These are phyloP conservation scores for Leccinum subgranulosum DNA, from an alignment of 768 basidiomycete species.

Conservation along the genomic window DNA sequence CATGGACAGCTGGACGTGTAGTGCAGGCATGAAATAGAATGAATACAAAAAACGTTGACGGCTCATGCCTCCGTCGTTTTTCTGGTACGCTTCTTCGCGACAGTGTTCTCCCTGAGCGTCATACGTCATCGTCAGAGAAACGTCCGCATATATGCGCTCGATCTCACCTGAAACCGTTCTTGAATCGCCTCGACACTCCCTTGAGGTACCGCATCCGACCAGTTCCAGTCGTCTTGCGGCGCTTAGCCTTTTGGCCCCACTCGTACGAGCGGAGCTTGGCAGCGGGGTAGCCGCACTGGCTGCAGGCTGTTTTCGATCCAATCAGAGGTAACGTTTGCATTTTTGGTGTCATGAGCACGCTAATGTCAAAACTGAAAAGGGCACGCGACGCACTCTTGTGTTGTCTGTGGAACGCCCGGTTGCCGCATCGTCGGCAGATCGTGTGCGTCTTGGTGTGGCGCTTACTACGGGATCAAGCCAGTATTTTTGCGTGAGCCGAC, in stretches of 20 bases:
- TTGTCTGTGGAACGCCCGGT: constrained; percentile 96
- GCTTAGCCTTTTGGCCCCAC: constrained; percentile 99
- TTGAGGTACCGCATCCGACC: constrained; percentile 95
- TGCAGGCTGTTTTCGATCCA: constrained; percentile 64
- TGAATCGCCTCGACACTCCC: constrained; percentile 91
- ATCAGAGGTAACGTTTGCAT: not conserved
- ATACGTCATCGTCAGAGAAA: not conserved
- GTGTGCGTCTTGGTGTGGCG: constrained; percentile 97
- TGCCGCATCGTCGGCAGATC: constrained; percentile 95
- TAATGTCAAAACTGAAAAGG: not conserved
- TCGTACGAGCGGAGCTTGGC: constrained; percentile 95
- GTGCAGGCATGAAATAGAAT: not conserved
- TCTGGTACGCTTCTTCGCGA: constrained; percentile 81
- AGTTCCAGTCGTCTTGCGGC: constrained; percentile 99
- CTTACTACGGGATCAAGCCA: constrained; percentile 56
- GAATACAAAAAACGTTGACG: not conserved
- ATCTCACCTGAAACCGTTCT: constrained; percentile 90
- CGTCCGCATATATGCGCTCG: not conserved
- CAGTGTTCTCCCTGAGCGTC: constrained; percentile 77
- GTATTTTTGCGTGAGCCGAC: not conserved
- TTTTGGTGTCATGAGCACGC: not conserved
- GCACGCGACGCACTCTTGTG: constrained; percentile 78
- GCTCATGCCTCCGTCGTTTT: constrained; percentile 48
- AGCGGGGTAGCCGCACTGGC: constrained; percentile 93
- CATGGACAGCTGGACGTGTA: not conserved